Evolutionary conservation across 2,329 filamentous ascomycete genomes (phyloP), one percentile per base, ranked within the genome.

Genomic region (Colletotrichum musae): DNA sequence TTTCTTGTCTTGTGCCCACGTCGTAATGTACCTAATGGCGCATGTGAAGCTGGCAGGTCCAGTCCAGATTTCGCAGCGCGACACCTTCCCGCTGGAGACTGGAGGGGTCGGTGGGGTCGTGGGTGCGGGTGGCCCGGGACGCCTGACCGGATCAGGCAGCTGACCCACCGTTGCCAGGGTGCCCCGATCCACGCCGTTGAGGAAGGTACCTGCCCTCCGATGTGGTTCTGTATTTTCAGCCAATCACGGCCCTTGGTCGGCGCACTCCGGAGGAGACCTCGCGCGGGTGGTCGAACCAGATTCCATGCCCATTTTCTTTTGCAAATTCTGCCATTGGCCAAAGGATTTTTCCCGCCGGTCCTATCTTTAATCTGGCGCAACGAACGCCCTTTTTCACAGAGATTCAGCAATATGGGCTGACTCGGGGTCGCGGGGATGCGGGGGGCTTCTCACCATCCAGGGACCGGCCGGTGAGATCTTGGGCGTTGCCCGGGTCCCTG

Each of bases 91-190:
- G 10, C 10, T 24, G 21, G 21, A 24, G 21, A 26, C 32, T 64
- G 36, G 64, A 58, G 47, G 52, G 43, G 64, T 28, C 18, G 28
- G 45, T 50, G 28, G 41, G 6, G 26, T 9, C n/a, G n/a, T 16
- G 16, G 58, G 32, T 43, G 13, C 24, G 51, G 15, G 52, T 68
- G 59, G 65, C 47, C 60, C 53, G 39, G 50, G 57, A 45, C 67
- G 57, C 67, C 64, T 70, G 62, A 36, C 67, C 62, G 45, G 16
- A 70, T 48, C 41, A 67, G 67, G 67, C 67, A 70, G 43, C 62
- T 57, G 43, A 57, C 36, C 16, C 47, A 18, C 41, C 41, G 4
- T 43, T 10, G 15, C 41, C 13, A 5, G 41, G 41, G 41, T n/a
- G 32, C 4, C 41, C 61, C 65, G 61, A 59, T 52, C 41, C 26